Conservation (phyloP, 495 filamentous ascomycete genomes). For the Trypethelium eluteriae region DNA sequence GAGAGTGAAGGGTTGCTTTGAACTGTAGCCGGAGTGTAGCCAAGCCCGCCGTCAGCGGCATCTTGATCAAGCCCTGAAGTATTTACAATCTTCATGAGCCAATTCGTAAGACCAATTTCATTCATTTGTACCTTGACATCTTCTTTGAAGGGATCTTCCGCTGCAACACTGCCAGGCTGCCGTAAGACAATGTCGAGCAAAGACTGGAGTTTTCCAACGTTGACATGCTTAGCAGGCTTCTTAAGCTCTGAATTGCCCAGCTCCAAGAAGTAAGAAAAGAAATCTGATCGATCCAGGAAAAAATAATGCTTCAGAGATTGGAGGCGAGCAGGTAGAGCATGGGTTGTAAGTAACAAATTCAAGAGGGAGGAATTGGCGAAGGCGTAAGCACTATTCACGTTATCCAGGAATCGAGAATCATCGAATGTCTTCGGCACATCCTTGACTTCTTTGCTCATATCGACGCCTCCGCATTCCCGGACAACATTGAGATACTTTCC, state of each 20-base stretch:
- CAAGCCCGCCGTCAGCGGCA: conserved; percentile 42
- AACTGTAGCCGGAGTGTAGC: conserved; percentile 45
- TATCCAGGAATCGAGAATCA: conserved; percentile 72
- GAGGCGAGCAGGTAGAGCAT: conserved; percentile 77
- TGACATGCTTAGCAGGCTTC: conserved; percentile 80
- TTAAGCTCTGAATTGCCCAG: conserved; percentile 77
- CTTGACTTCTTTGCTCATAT: conserved; percentile 78
- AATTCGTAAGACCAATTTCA: conserved; percentile 81
- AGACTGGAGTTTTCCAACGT: conserved; percentile 86
- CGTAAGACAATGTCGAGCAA: conserved; percentile 88
- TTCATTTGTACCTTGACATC: conserved; percentile 97
- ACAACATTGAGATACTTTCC: conserved; percentile 98
- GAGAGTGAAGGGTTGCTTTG: conserved; percentile 24
- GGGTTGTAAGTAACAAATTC: conserved; percentile 82
- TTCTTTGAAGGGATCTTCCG: conserved; percentile 93
- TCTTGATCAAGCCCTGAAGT: conserved; percentile 92
- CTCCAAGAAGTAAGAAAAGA: conserved; percentile 95
- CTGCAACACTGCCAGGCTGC: conserved; percentile 89
- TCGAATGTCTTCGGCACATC: conserved; percentile 90
- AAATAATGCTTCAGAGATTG: conserved; percentile 96
- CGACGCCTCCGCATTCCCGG: conserved; percentile 90
- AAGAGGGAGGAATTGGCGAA: conserved; percentile 93
- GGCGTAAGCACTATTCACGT: conserved; percentile 89
- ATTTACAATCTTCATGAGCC: conserved; percentile 90
- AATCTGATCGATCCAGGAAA: conserved; percentile 95